Base-by-base conservation (phyloP, 106 monocot genomes). In the Dioscorea dumetorum region DNA sequence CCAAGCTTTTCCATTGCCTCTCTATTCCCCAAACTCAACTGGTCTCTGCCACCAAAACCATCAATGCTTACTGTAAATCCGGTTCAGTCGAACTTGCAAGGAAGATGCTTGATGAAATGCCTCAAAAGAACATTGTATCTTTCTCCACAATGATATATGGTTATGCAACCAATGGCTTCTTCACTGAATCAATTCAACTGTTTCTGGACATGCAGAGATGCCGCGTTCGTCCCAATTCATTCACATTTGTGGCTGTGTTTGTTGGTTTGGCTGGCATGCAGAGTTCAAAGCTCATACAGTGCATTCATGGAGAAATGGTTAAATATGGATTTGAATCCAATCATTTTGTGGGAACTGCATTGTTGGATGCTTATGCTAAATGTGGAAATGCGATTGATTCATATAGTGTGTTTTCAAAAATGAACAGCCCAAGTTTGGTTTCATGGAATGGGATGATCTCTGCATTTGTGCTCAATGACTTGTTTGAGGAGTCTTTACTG, bases 361-460 rank as follows among this genome's bases (percentile, higher is more conserved):
- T 80, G 73, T 11, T 84, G 22, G 77, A 77, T 74, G 65, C 62
- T 12, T 80, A 77, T 71, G 80, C 73, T 9, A 84, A 70, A 57
- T 79, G 76, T 58, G 61, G 76, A 21, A 17, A 34, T 2, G 59
- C 53, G 17, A 49, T 4, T 32, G 53, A 51, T n/a, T 72, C 84
- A 0, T 70, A 67, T 33, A 57, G 33, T n/a, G 34, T 80, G 53
- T 77, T 84, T 32, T 11, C 8, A 2, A 66, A 70, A 70, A 61
- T 57, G 41, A 34, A 8, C 2, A 53, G 69, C 15, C 76, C 70
- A n/a, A 58, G 20, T 33, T 57, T 84, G 49, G 84, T 73, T 76
- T 22, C 65, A 9, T 80, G 70, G 57, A 80, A 76, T 67, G 76
- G 80, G 2, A 74, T 84, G 76, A 72, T 84, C 23, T 33, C 76